phyloP scores from a whole-genome alignment of 139 green algal genomes.

The Nannochloris sp. region DNA sequence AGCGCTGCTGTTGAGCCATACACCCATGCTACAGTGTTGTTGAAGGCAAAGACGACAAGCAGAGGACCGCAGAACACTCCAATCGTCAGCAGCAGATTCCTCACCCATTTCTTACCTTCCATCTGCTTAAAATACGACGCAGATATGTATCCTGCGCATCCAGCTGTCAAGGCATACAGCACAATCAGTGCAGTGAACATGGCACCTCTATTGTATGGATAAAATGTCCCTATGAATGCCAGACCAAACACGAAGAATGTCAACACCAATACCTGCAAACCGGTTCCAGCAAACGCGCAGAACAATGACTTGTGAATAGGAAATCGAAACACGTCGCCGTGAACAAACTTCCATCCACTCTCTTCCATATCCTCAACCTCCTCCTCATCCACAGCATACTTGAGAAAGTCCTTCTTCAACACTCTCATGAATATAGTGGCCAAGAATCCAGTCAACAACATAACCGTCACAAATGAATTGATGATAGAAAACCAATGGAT shows the following conservation, averaged over 20 bases:
- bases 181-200: conserved; percentile 79
- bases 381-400: conserved; percentile 60
- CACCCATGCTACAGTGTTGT: conserved; percentile 65
- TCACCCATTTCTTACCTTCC: conserved; percentile 65
- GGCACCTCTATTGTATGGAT: conserved; percentile 89
- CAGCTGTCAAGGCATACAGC: conserved; percentile 82
- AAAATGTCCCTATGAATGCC: conserved; percentile 77
- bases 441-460: conserved; percentile 92
- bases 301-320: conserved; percentile 69
- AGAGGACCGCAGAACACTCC: conserved; percentile 71
- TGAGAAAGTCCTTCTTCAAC: conserved; percentile 89
- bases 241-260: conserved; percentile 72
- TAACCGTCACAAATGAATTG: conserved; percentile 91
- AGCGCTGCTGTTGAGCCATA: conserved; percentile 69
- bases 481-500: conserved; percentile 95
- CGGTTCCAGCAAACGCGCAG: conserved; percentile 72
- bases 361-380: conserved; percentile 22
- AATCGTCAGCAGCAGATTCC: conserved; percentile 61
- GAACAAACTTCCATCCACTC: conserved; percentile 86
- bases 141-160: conserved; percentile 12
- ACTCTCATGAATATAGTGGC: conserved; percentile 91
- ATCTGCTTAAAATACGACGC: conserved; percentile 48
- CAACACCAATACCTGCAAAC: conserved; percentile 71
- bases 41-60: conserved; percentile 64
- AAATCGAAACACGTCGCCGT: conserved; percentile 93